Evolutionary conservation across 768 basidiomycete genomes (phyloP).

Genomic region (Phylloporus scabripes): DNA sequence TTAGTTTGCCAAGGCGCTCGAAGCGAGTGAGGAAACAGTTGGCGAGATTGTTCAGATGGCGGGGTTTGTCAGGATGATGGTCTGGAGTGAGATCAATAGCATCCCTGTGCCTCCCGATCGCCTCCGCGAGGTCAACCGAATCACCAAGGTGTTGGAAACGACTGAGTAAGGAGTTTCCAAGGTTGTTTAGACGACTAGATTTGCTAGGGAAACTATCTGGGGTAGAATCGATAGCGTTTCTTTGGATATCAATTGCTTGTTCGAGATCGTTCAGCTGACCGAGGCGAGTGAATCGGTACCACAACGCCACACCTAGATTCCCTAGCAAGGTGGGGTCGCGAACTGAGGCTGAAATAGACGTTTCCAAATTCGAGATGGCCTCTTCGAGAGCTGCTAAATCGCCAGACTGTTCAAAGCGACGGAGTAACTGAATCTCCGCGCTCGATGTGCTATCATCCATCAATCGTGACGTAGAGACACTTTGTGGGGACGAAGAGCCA

Average conservation of each 20-base stretch:
- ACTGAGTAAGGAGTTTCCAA: not conserved
- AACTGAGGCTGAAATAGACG: not conserved
- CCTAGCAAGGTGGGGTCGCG: not conserved
- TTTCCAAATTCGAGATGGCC: not conserved
- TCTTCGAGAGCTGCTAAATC: not conserved
- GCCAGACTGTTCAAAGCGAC: not conserved
- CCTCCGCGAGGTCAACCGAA: not conserved
- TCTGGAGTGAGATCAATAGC: not conserved
- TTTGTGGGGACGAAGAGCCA: not conserved
- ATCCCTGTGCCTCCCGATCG: not conserved
- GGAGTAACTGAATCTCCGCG: not conserved
- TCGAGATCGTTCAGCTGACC: not conserved
- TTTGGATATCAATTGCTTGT: not conserved
- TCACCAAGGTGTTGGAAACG: not conserved
- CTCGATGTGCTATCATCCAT: not conserved
- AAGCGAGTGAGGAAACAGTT: not conserved
- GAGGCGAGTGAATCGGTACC: not conserved
- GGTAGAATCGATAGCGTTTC: not conserved
- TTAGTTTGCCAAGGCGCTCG: not conserved
- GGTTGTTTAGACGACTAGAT: not conserved
- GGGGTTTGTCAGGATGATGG: not conserved
- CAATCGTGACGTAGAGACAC: not conserved
- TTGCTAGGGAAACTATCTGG: not conserved
- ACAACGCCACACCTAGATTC: not conserved
- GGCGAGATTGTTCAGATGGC: not conserved